phyloP scores from a whole-genome alignment of 257 asterid genomes.

The Petunia secreta region DNA sequence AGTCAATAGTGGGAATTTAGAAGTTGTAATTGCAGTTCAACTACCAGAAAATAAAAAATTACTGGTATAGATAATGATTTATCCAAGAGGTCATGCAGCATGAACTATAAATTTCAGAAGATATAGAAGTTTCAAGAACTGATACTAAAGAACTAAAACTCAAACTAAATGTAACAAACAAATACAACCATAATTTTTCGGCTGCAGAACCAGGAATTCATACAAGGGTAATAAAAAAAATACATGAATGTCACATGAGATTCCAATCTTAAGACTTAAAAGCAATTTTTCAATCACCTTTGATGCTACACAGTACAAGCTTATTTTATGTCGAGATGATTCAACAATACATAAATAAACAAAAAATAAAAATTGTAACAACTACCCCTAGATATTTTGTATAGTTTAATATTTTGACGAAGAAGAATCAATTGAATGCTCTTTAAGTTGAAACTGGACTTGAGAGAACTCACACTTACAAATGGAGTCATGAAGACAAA shows the following conservation, averaged over 20 bases:
- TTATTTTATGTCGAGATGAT: no score
- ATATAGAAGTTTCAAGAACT: background rate
- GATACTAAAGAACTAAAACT: background rate
- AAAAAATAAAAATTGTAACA: no score
- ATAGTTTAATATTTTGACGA: no score
- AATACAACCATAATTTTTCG: background rate
- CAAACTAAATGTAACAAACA: background rate
- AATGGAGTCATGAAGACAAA: background rate
- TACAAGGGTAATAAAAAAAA: no score
- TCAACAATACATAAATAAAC: no score
- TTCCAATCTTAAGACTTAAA: no score
- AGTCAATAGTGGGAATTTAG: background rate
- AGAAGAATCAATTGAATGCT: no score
- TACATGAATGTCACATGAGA: no score
- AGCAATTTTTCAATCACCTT: no score
- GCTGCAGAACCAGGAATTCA: no score
- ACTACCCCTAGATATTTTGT: no score
- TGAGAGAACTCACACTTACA: background rate
- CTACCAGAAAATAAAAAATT: background rate
- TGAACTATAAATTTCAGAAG: background rate
- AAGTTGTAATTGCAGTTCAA: background rate
- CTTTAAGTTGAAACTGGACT: background rate
- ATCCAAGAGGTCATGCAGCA: background rate
- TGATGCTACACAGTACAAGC: no score
- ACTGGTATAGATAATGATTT: background rate